Percentiles rank a stretch among this genome's conserved stretches.
Evolutionary conservation across 345 rosid genomes (phyloP).

Genomic region (Boechera stricta): DNA sequence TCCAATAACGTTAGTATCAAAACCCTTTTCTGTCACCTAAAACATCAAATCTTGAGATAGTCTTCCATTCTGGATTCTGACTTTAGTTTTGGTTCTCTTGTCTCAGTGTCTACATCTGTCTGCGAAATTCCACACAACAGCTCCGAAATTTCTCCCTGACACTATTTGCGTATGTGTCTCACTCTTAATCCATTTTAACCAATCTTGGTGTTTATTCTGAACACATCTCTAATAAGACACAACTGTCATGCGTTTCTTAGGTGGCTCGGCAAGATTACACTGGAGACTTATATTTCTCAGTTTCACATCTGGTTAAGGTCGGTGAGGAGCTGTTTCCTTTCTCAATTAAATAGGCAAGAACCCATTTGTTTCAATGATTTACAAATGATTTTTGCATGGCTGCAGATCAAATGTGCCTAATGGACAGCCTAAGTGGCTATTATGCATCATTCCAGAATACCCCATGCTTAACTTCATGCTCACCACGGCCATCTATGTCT

Average conservation of each 20-base stretch:
- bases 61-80: conserved; percentile 23
- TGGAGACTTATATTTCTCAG: conserved; percentile 96
- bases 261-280: conserved; percentile 97
- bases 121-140: conserved; percentile 85
- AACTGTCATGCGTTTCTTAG: conserved; percentile 48
- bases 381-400: background rate
- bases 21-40: conserved; percentile 15
- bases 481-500: conserved; percentile 83
- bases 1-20: conserved; percentile 81
- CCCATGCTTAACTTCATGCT: conserved; percentile 95
- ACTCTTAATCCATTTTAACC: conserved; percentile 24
- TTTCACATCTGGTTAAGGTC: conserved; percentile 99
- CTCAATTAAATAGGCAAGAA: conserved; percentile 9
- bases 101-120: conserved; percentile 85
- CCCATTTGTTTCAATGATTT: conserved; percentile 10
- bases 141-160: conserved; percentile 72
- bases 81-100: conserved; percentile 21
- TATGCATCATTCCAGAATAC: conserved; percentile 84
- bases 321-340: conserved; percentile 35
- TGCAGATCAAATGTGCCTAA: conserved; percentile 78
- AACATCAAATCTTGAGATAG: conserved; percentile 8
- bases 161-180: conserved; percentile 77
- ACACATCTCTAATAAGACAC: conserved; percentile 18
- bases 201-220: conserved; percentile 31
- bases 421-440: conserved; percentile 98